Conservation (phyloP, 768 basidiomycete genomes). For the Mycena galericulata region DNA sequence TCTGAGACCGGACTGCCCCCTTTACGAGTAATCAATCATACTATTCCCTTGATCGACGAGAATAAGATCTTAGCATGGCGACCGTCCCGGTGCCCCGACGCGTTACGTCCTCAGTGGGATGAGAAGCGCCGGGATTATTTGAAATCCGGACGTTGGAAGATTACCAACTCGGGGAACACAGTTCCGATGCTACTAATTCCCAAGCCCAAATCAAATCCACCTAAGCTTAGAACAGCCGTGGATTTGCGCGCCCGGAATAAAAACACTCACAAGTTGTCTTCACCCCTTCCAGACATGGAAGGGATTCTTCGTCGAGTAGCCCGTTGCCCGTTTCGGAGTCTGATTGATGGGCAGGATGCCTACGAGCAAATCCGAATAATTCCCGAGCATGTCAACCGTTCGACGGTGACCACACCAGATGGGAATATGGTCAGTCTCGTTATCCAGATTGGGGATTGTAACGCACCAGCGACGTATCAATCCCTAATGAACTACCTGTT, state of each 20-base stretch:
- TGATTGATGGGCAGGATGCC: not conserved
- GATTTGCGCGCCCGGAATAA: not conserved
- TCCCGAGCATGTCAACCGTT: no score
- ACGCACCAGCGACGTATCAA: no score
- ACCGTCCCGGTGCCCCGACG: constrained; percentile 39
- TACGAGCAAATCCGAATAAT: no score
- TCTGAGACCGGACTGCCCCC: constrained; percentile 40
- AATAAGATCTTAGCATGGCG: constrained; percentile 38
- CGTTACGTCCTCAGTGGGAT: constrained; percentile 14
- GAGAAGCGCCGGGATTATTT: not conserved
- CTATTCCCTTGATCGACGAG: constrained; percentile 41
- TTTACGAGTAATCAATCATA: constrained; percentile 40
- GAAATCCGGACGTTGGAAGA: not conserved
- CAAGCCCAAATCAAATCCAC: not conserved
- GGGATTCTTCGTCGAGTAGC: not conserved
- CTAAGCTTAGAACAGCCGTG: not conserved
- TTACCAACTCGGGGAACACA: not conserved
- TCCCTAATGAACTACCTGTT: no score
- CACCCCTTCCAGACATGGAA: not conserved
- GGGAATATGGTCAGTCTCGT: no score
- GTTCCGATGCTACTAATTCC: not conserved
- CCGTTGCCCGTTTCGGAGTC: not conserved
- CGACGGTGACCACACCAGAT: no score
- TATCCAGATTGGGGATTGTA: no score
- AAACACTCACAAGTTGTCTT: constrained; percentile 1